A percentile compares a stretch with the other conserved stretches of the same genome.
Conservation (phyloP, 129 eudicot species). For the Flaveria sonorensis region DNA sequence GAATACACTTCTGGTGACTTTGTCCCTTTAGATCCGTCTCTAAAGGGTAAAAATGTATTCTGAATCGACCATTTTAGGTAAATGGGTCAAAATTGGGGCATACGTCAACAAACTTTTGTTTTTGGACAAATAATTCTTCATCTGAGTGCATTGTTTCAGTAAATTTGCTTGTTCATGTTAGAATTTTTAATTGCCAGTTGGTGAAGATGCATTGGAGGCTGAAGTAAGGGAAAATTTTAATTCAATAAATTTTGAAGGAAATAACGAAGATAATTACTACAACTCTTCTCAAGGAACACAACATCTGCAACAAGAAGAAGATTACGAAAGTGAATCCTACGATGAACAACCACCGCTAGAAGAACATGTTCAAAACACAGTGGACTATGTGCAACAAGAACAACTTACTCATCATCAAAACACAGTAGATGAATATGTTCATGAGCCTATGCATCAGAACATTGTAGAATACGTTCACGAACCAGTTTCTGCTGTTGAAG, state of each 20-base stretch:
- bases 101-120: too few species aligned
- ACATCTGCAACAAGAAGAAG: conserved; percentile 49
- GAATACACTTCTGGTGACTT: not conserved
- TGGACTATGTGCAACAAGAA: conserved; percentile 20
- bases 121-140: not conserved
- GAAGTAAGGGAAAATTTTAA: conserved; percentile 37
- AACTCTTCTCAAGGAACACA: conserved; percentile 44
- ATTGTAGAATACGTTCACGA: conserved; percentile 26
- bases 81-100: too few species aligned
- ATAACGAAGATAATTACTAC: conserved; percentile 55
- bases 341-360: conserved; percentile 59
- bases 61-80: too few species aligned
- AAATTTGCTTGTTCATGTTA: conserved; percentile 8
- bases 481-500: conserved; percentile 50
- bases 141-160: not conserved
- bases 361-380: conserved; percentile 45
- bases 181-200: conserved; percentile 13
- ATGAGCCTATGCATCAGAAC: conserved; percentile 22
- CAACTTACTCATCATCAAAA: conserved; percentile 27
- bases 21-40: not conserved
- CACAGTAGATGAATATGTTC: conserved; percentile 31
- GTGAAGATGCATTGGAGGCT: conserved; percentile 35
- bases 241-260: conserved; percentile 56
- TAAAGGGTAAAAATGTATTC: too few species aligned
- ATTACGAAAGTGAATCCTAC: conserved; percentile 42